Evolutionary conservation across 495 filamentous ascomycete species (phyloP).

Genomic region (Peziza echinospora): DNA sequence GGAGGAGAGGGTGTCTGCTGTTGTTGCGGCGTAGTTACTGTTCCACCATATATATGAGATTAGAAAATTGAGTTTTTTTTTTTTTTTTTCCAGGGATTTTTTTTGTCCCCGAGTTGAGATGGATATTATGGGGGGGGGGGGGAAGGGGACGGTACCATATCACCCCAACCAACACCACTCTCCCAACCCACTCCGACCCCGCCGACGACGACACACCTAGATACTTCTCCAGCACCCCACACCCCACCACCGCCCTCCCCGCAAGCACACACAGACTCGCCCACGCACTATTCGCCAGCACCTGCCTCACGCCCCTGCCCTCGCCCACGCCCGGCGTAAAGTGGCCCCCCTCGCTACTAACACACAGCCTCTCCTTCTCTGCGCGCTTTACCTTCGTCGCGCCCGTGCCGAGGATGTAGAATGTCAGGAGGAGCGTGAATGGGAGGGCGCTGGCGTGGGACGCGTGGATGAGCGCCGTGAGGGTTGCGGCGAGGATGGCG

Average conservation of each 20-base stretch:
- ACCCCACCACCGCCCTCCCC: too few species aligned
- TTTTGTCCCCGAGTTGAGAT: too few species aligned
- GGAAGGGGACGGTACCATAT: too few species aligned
- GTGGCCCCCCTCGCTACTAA: constrained; percentile 16
- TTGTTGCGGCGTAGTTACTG: constrained; percentile 84
- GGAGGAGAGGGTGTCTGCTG: constrained; percentile 85
- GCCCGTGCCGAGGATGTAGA: constrained; percentile 66
- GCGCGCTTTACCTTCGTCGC: constrained; percentile 83
- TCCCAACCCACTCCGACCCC: too few species aligned
- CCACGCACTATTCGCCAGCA: neutral
- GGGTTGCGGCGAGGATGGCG: constrained; percentile 42
- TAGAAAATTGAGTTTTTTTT: too few species aligned
- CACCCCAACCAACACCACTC: too few species aligned
- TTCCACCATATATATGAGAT: too few species aligned
- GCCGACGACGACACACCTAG: too few species aligned
- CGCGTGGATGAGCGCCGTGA: constrained; percentile 62
- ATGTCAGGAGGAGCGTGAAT: constrained; percentile 58
- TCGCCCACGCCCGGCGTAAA: neutral
- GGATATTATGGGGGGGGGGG: too few species aligned
- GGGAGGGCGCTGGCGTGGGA: constrained; percentile 80
- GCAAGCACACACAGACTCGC: too few species aligned
- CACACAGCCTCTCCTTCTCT: constrained; percentile 57
- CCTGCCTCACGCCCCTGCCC: constrained; percentile 3
- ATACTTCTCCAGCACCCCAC: too few species aligned
- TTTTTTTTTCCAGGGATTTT: too few species aligned